Evolutionary conservation across 1,284 basidiomycete species (phyloP).

Genomic region (Cystobasidium sp.): DNA sequence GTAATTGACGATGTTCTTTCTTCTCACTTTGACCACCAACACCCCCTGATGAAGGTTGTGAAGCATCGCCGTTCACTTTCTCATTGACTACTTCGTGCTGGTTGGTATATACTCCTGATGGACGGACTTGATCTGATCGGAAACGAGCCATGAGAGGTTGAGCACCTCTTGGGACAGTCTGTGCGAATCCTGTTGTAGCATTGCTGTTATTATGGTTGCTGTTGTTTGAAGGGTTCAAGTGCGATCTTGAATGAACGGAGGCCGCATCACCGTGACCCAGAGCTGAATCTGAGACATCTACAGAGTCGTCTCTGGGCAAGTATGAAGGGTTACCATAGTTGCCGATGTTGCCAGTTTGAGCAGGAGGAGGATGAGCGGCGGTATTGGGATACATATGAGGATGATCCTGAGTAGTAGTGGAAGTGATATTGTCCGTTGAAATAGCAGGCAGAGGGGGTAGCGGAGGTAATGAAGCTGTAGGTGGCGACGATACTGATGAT

Average conservation of each 20-base stretch:
- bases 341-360: background rate
- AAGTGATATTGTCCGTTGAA: background rate
- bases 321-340: background rate
- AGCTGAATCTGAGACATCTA: conserved; percentile 25
- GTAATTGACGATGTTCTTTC: conserved; percentile 15
- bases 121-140: conserved; percentile 13
- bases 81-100: background rate
- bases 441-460: background rate
- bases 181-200: background rate
- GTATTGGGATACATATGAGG: conserved; percentile 20
- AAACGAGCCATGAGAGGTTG: conserved; percentile 14
- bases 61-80: background rate
- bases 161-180: conserved; percentile 1
- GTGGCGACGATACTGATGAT: background rate
- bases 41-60: conserved; percentile 8
- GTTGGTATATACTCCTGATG: conserved; percentile 8
- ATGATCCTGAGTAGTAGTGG: background rate
- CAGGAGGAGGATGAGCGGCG: background rate
- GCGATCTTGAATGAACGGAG: conserved; percentile 16
- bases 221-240: conserved; percentile 10
- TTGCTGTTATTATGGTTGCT: background rate
- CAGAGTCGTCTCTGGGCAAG: conserved; percentile 24
- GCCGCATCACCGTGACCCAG: conserved; percentile 8
- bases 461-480: conserved; percentile 10
- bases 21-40: background rate